Base-by-base conservation (phyloP, 768 basidiomycete species). In the Hydnomerulius pinastri region DNA sequence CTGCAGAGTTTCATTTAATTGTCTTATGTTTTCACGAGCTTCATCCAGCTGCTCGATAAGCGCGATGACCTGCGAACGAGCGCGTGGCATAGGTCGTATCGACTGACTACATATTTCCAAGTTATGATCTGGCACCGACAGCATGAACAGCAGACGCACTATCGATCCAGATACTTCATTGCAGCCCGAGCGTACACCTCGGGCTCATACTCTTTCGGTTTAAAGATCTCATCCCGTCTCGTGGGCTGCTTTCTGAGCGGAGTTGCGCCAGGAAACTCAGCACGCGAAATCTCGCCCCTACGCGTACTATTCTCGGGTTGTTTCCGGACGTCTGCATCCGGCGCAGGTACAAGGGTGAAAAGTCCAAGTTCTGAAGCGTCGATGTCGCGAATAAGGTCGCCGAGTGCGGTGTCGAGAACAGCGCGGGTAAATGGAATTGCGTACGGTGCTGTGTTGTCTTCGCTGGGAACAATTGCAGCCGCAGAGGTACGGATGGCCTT, bases 351-450 rank as follows among this genome's bases (percentile, higher is more conserved):
- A 44, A 90, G 76, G 6, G 77, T 82, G 69, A 91, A 90, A 21
- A 92, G 80, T 30, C 89, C 89, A 23, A 90, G 77, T 61, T 92
- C 90, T 5, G 88, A 82, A 8, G 84, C 74, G 56, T 91, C 88
- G 53, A 85, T 75, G 59, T 91, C 90, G 60, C 90, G 87, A 53
- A 90, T 88, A 53, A 91, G 81, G 60, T 90, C 85, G 36, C 84
- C 84, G 8, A 91, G 77, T 43, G 77, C 69, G 0, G 82, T 76
- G 17, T 75, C 56, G 21, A 92, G 81, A 8, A 90, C 78, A 3
- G 90, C 87, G 45, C 65, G 71, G 5, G 86, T 80, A 62, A 90
- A 91, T 2, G 80, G 66, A 10, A 55, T 55, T 4, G 50, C 46
- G 15, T 37, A 21, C 3, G 60, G 51, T 5, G 42, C 24, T 4